Conservation (phyloP, 768 basidiomycete genomes). For the Rhizopogon salebrosus region DNA sequence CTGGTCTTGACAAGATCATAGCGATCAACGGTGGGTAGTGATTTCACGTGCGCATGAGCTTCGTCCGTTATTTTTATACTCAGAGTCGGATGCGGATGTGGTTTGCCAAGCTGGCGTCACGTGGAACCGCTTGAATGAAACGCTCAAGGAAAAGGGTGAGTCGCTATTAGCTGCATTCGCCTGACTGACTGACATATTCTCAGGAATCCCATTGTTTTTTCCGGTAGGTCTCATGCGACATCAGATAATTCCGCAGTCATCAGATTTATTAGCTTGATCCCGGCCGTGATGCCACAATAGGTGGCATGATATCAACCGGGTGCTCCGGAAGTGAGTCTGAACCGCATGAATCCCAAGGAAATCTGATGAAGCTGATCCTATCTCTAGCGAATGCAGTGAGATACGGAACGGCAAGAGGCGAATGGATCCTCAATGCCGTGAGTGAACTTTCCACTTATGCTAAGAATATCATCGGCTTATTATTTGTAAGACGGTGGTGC, state of each 20-base stretch:
- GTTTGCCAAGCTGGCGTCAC: constrained; percentile 66
- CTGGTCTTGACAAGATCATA: constrained; percentile 57
- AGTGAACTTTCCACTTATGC: constrained; percentile 18
- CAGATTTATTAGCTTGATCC: constrained; percentile 8
- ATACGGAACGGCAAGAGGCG: constrained; percentile 78
- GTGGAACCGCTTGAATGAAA: constrained; percentile 73
- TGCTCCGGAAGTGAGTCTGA: constrained; percentile 65
- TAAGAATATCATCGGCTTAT: background rate
- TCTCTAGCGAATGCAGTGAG: constrained; percentile 62
- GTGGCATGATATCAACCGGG: constrained; percentile 80
- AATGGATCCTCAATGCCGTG: constrained; percentile 78
- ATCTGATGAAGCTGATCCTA: background rate
- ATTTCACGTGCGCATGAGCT: background rate
- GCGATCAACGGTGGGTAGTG: constrained; percentile 41
- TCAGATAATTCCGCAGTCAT: background rate
- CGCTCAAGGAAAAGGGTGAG: constrained; percentile 50
- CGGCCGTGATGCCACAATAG: constrained; percentile 48
- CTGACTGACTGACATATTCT: background rate
- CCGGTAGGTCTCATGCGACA: constrained; percentile 3
- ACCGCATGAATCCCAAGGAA: background rate
- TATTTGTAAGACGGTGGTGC: constrained; percentile 59
- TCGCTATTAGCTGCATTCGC: background rate
- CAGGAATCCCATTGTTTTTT: constrained; percentile 14
- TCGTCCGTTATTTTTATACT: background rate
- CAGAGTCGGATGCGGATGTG: constrained; percentile 65